Percentiles rank a stretch among this genome's conserved stretches.
These are phyloP conservation scores for Candida sp. DNA, from an alignment of 1,139 yeast genomes.

Conservation along the genomic window DNA sequence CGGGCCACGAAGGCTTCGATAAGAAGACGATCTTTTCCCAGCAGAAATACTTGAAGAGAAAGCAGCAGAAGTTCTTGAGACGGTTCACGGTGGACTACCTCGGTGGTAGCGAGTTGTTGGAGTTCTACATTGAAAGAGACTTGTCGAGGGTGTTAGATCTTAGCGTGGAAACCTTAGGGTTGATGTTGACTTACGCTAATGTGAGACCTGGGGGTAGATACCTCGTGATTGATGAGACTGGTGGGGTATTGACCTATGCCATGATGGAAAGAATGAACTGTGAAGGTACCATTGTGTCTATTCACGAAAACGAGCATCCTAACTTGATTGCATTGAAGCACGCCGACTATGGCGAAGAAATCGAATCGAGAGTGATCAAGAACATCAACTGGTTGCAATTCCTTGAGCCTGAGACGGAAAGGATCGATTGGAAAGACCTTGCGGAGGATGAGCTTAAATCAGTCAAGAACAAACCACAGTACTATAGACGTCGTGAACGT, in stretches of 20 bases:
- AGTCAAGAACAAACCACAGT: slow-evolving; percentile 69
- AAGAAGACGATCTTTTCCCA: slow-evolving; percentile 91
- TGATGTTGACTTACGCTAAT: slow-evolving; percentile 77
- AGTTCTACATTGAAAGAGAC: slow-evolving; percentile 77
- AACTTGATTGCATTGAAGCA: slow-evolving; percentile 73
- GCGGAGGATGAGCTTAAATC: slow-evolving; percentile 55
- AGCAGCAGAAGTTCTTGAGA: slow-evolving; percentile 89
- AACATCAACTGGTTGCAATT: slow-evolving; percentile 82
- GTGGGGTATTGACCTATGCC: slow-evolving; percentile 83
- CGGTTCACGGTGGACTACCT: slow-evolving; percentile 83
- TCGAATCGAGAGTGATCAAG: slow-evolving; percentile 56
- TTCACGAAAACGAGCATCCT: slow-evolving; percentile 94
- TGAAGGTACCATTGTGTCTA: slow-evolving; percentile 72
- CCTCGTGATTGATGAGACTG: slow-evolving; percentile 88
- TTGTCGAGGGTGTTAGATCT: slow-evolving; percentile 74
- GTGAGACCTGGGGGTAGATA: slow-evolving; percentile 90
- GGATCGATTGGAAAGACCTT: slow-evolving; percentile 52
- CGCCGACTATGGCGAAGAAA: slow-evolving; percentile 61
- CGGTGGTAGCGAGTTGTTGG: slow-evolving; percentile 76
- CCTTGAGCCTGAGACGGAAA: slow-evolving; percentile 73
- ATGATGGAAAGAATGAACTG: slow-evolving; percentile 92
- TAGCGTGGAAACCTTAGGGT: slow-evolving; percentile 83
- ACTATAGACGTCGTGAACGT: slow-evolving; percentile 65
- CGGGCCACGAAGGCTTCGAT: slow-evolving; percentile 85
- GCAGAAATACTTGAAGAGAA: slow-evolving; percentile 88